Evolutionary conservation across 495 filamentous ascomycete genomes (phyloP).

Genomic region (Lophiotrema nucula): DNA sequence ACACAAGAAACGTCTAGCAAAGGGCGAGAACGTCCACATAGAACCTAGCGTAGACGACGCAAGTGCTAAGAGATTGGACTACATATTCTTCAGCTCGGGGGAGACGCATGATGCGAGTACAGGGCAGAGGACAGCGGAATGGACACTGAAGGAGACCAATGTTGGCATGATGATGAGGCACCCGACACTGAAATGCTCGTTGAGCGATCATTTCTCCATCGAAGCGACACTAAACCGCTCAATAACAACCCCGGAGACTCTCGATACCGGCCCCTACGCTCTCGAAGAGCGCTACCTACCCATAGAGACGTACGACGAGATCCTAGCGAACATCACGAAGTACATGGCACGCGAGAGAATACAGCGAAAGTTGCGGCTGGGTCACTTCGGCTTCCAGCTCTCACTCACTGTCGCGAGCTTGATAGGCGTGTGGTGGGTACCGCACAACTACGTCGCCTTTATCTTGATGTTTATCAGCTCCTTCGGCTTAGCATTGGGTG

Average conservation of each 20-base stretch:
- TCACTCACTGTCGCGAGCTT: conserved; percentile 67
- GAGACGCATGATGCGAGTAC: conserved; percentile 30
- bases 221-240: conserved; percentile 57
- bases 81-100: conserved; percentile 68
- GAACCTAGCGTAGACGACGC: conserved; percentile 64
- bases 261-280: background rate
- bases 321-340: conserved; percentile 62
- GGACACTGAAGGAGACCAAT: conserved; percentile 64
- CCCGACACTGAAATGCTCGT: conserved; percentile 73
- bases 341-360: conserved; percentile 67
- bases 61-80: conserved; percentile 84
- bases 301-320: conserved; percentile 64
- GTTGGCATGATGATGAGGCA: conserved; percentile 84
- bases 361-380: conserved; percentile 67
- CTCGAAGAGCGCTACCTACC: conserved; percentile 42
- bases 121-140: conserved; percentile 44
- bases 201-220: conserved; percentile 92
- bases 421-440: conserved; percentile 81
- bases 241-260: background rate
- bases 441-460: conserved; percentile 72
- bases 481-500: conserved; percentile 69
- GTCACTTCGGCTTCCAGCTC: conserved; percentile 69
- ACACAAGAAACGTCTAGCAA: conserved; percentile 57
- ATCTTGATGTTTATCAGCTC: conserved; percentile 75
- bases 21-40: conserved; percentile 55